Conservation (phyloP, 306 rosid genomes). For the Trifolium pratense region DNA sequence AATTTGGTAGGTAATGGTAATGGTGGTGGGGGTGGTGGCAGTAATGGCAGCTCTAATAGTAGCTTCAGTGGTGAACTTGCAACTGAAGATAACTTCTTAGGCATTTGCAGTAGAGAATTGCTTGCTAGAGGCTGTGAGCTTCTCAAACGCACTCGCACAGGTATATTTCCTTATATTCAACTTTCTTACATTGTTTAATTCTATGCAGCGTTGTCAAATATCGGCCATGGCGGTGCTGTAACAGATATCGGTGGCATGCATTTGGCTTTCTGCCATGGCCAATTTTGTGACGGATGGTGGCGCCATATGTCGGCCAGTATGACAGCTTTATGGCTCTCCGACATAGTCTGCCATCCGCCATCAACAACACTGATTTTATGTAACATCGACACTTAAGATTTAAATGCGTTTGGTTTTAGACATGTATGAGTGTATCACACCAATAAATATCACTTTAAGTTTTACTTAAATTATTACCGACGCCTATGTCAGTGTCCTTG, state of each 20-base stretch:
- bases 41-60: constrained; percentile 62
- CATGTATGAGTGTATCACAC: neutral
- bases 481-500: too few relatives aligned
- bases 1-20: constrained; percentile 49
- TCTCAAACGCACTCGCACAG: constrained; percentile 93
- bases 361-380: neutral
- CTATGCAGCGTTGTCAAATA: too few relatives aligned
- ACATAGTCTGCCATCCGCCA: too few relatives aligned
- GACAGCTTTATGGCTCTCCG: too few relatives aligned
- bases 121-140: constrained; percentile 88
- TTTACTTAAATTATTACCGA: neutral
- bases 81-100: constrained; percentile 76
- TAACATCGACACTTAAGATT: neutral
- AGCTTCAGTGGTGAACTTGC: constrained; percentile 80
- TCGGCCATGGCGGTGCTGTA: too few relatives aligned
- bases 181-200: neutral
- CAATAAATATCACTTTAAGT: too few relatives aligned
- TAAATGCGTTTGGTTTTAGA: neutral
- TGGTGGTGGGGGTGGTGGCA: constrained; percentile 36
- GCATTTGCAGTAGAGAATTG: constrained; percentile 74
- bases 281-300: too few relatives aligned
- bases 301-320: too few relatives aligned
- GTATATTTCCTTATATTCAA: constrained; percentile 42
- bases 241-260: too few relatives aligned
- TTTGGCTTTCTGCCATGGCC: too few relatives aligned